These are phyloP conservation scores for Nicotiana attenuata DNA, from an alignment of 257 asterid species.

Conservation along the genomic window DNA sequence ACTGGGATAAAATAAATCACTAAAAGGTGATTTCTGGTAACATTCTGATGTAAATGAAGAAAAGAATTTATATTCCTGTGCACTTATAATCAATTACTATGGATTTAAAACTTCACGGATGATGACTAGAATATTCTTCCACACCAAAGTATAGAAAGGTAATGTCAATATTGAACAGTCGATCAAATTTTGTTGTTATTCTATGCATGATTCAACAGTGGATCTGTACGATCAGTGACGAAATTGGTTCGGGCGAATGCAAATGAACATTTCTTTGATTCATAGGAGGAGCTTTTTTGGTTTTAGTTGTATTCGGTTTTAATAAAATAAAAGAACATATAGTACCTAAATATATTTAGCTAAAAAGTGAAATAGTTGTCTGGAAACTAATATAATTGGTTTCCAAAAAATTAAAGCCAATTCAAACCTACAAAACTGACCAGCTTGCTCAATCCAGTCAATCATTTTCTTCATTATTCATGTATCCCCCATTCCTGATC, in stretches of 20 bases:
- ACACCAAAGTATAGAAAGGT: neutral
- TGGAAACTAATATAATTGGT: no score
- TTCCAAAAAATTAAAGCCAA: no score
- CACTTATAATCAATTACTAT: neutral
- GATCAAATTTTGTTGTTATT: no score
- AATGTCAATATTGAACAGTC: neutral
- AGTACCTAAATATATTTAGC: neutral
- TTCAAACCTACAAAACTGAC: no score
- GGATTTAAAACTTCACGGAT: neutral
- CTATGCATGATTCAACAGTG: neutral
- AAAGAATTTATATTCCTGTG: neutral
- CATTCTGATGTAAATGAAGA: no score
- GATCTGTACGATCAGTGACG: neutral
- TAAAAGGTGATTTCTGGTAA: no score
- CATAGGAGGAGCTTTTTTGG: neutral
- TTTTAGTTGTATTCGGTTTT: neutral
- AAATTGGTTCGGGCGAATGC: neutral
- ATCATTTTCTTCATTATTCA: no score
- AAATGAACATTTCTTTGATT: neutral
- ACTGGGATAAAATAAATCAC: no score
- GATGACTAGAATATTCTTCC: neutral
- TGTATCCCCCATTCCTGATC: no score
- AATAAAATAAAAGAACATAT: no score
- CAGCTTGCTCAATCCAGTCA: no score
- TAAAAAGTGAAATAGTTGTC: neutral